Base-by-base conservation (phyloP, 2,329 filamentous ascomycete genomes). In the Stemphylium vesicarium region DNA sequence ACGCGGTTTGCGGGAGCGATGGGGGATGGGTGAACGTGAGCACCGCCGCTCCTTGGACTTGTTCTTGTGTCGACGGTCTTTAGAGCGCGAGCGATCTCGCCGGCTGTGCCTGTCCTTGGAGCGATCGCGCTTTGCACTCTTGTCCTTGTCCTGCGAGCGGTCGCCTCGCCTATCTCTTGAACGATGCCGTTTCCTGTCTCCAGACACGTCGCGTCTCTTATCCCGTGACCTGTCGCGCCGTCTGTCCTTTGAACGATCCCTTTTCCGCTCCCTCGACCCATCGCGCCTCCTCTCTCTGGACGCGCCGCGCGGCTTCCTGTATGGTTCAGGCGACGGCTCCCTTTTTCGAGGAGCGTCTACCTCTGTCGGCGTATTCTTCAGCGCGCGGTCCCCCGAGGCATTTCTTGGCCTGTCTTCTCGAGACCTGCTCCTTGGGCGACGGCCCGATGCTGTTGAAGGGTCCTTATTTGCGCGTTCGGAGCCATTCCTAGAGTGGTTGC, bases 311-410 rank as follows among this genome's bases (percentile, higher is more conserved):
- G 63, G 62, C 50, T 62, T 69, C 40, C 57, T 63, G 54, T 72
- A 71, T 26, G 72, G 70, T 47, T 69, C 65, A 31, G 65, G 69
- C 11, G 72, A 73, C 4, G 47, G 39, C 16, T 62, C 55, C 40
- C 66, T 57, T 18, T 54, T 50, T 50, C 52, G 50, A 26, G 29
- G 43, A 29, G 57, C 33, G 24, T 18, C 44, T 51, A 60, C 46
- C 39, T 64, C 56, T 47, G 42, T 53, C 13, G 58, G 40, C 42
- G 56, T 43, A 38, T 63, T 62, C 33, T 51, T 63, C 7, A 53
- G 46, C 40, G 52, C 62, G 35, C 49, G 49, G 29, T 64, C 65
- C n/a, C 41, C 54, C 13, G 62, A 53, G 22, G 41, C 24, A 20
- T 61, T 55, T 31, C 53, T 46, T 12, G 59, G 52, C 35, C 52